A percentile compares a stretch with the other conserved stretches of the same genome.
These are phyloP conservation scores for Fomitiporia mediterranea DNA, from an alignment of 1,284 basidiomycete species.

Conservation along the genomic window DNA sequence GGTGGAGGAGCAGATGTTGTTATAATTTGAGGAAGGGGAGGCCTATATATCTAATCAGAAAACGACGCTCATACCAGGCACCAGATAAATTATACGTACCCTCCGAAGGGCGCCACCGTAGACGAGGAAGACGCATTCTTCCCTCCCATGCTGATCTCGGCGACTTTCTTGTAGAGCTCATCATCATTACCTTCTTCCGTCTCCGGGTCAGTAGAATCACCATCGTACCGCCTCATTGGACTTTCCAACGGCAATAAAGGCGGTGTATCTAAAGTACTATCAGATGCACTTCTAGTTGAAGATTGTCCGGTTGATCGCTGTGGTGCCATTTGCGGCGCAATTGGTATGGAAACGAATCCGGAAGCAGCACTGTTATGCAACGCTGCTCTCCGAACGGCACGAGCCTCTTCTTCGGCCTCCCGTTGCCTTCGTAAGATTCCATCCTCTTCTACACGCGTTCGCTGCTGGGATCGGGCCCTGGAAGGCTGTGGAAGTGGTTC, in stretches of 20 bases:
- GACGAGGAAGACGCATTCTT: slow-evolving; percentile 20
- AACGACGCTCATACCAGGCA: slow-evolving; percentile 20
- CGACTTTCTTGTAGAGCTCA: slow-evolving; percentile 13
- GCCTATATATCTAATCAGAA: slow-evolving; percentile 23
- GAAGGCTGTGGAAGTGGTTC: slow-evolving; percentile 23
- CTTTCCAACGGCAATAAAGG: slow-evolving; percentile 39
- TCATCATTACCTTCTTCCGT: slow-evolving; percentile 26
- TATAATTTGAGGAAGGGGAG: slow-evolving; percentile 42
- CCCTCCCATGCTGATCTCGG: slow-evolving; percentile 18
- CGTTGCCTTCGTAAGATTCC: slow-evolving; percentile 45
- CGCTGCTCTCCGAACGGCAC: slow-evolving; percentile 27
- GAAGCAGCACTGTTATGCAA: neutral
- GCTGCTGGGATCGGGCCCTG: slow-evolving; percentile 26
- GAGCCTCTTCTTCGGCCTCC: slow-evolving; percentile 37
- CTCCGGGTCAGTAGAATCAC: slow-evolving; percentile 42
- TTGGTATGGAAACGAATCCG: slow-evolving; percentile 21
- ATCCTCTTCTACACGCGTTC: slow-evolving; percentile 38
- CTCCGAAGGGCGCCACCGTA: slow-evolving; percentile 21
- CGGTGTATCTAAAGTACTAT: slow-evolving; percentile 20
- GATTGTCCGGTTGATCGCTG: slow-evolving; percentile 22
- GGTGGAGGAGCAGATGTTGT: slow-evolving; percentile 57
- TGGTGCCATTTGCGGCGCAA: slow-evolving; percentile 13
- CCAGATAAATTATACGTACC: slow-evolving; percentile 9
- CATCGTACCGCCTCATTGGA: slow-evolving; percentile 36
- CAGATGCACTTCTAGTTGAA: slow-evolving; percentile 27